Base-by-base conservation (phyloP, 2,329 filamentous ascomycete species). In the Talaromyces sp. region DNA sequence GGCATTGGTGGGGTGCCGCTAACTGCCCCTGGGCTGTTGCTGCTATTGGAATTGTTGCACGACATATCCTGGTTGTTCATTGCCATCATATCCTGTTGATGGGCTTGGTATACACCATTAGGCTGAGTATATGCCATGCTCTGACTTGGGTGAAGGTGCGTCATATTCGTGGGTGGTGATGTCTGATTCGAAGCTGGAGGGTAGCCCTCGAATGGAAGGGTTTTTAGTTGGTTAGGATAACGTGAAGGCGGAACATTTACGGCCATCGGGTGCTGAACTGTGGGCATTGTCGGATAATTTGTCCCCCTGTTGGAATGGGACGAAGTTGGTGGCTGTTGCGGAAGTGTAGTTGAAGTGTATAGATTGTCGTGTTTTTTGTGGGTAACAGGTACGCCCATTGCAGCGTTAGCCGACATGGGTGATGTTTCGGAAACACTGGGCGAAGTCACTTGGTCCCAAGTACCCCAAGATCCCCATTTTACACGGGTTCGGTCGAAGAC, bases 401-500 rank as follows among this genome's bases (percentile, higher is more conserved):
- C 59, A 39, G 57, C 31, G 35, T 33, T 60, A 7, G 54, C 45
- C 9, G 64, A 60, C 8, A 60, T 62, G 11, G 65, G 64, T 19
- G 48, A 50, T 19, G 57, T 51, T 17, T 63, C 59, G 8, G 59
- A 59, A 4, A 39, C 48, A 21, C 56, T 58, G 22, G 58, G 58
- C 6, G 71, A 70, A 2, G 72, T 73, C 19, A 67, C 62, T 63
- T 69, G 67, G 62, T 72, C 80, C 55, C 82, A 75, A 2, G 71
- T 69, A 10, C 73, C 72, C 81, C 87, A 91, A 2, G 81, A 82
- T 1, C 90, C 91, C 73, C 89, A 96, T 73, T 88, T 93, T 45
- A 84, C 79, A 67, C 95, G 89, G 1, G 90, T 88, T 36, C 91
- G 84, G 51, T 85, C 80, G n/a, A 97, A 81, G 1, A 95, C 85